Evolutionary conservation across 2,329 filamentous ascomycete species (phyloP).

Genomic region (Fusarium buxicola): DNA sequence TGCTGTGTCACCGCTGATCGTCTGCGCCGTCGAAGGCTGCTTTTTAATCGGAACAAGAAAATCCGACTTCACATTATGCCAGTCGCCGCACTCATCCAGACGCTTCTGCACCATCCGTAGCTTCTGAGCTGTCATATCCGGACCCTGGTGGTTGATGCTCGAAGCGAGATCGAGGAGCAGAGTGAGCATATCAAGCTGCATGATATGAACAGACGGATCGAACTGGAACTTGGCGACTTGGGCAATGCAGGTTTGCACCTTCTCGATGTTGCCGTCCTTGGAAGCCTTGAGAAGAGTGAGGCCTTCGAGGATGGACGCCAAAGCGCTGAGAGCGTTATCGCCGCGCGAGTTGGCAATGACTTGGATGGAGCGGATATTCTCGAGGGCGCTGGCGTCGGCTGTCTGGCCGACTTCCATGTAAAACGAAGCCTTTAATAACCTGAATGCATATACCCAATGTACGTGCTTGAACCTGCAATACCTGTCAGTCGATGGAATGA

Average conservation of each 20-base stretch:
- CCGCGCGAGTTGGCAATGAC: slow-evolving; percentile 68
- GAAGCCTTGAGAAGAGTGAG: slow-evolving; percentile 74
- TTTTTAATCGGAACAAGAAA: slow-evolving; percentile 68
- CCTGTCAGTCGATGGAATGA: slow-evolving; percentile 22
- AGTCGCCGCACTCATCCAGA: slow-evolving; percentile 68
- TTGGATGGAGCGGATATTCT: slow-evolving; percentile 75
- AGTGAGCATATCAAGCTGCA: slow-evolving; percentile 74
- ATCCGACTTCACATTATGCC: slow-evolving; percentile 60
- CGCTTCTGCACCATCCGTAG: slow-evolving; percentile 70
- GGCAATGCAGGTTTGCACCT: slow-evolving; percentile 80
- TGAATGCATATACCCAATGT: slow-evolving; percentile 82
- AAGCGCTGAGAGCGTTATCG: slow-evolving; percentile 73
- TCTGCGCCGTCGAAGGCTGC: slow-evolving; percentile 58
- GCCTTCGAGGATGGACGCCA: slow-evolving; percentile 75
- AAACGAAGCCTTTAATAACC: slow-evolving; percentile 77
- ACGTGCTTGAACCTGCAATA: slow-evolving; percentile 69
- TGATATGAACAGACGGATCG: slow-evolving; percentile 68
- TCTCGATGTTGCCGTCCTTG: slow-evolving; percentile 74
- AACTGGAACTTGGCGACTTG: slow-evolving; percentile 78
- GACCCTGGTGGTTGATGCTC: slow-evolving; percentile 72
- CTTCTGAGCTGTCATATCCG: slow-evolving; percentile 68
- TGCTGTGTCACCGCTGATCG: slow-evolving; percentile 68
- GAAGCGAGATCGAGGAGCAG: slow-evolving; percentile 78
- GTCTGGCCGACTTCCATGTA: slow-evolving; percentile 70
- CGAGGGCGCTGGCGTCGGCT: slow-evolving; percentile 72